These are phyloP conservation scores for Podila epigama DNA, from an alignment of 192 early-diverging fungal genomes.

Conservation along the genomic window DNA sequence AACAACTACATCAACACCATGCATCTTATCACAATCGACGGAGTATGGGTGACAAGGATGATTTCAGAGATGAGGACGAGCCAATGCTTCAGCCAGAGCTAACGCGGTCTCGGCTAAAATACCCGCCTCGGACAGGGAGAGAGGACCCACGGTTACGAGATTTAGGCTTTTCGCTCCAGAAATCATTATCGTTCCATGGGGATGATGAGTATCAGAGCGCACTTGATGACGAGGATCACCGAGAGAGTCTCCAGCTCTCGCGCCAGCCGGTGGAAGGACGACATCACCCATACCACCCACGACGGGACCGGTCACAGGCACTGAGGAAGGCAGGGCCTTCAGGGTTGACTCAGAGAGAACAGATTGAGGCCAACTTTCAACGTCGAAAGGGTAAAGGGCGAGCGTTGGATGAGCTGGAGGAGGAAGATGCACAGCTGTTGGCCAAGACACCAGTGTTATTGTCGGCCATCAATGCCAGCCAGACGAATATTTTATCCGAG, in stretches of 20 bases:
- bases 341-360: constrained; percentile 7
- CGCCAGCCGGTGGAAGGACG: background rate
- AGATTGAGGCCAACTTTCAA: constrained; percentile 16
- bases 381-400: constrained; percentile 38
- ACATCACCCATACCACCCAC: constrained; percentile 33
- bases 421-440: constrained; percentile 15
- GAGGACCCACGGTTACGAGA: constrained; percentile 35
- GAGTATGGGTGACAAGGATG: constrained; percentile 25
- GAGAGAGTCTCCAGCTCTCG: background rate
- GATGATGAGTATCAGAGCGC: constrained; percentile 31
- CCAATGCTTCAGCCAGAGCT: constrained; percentile 19
- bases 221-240: constrained; percentile 5
- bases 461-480: constrained; percentile 41
- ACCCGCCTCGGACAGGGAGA: constrained; percentile 11
- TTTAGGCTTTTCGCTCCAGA: constrained; percentile 32
- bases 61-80: constrained; percentile 15
- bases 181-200: constrained; percentile 39
- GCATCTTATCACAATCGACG: constrained; percentile 14
- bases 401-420: constrained; percentile 9
- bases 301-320: constrained; percentile 2
- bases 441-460: constrained; percentile 34
- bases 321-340: constrained; percentile 8
- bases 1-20: too few relatives aligned
- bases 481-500: constrained; percentile 45
- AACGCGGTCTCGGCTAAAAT: constrained; percentile 1